Evolutionary conservation across 495 filamentous ascomycete species (phyloP).

Genomic region (Hyaloscypha finlandica): DNA sequence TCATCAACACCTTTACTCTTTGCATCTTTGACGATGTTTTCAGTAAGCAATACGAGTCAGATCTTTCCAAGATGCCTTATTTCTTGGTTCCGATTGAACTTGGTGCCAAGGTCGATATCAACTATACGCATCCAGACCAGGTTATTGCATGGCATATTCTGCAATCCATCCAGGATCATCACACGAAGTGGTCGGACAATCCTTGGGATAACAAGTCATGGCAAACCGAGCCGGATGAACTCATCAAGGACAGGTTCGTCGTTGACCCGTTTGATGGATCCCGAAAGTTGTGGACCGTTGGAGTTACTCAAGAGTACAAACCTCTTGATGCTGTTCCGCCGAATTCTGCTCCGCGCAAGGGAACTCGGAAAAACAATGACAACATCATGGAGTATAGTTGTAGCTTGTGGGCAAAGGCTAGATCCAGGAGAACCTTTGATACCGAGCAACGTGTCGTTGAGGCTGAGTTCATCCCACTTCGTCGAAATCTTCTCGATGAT

Average conservation of each 20-base stretch:
- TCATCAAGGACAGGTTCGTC: conserved; percentile 66
- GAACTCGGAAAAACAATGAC: conserved; percentile 48
- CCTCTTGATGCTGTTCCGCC: conserved; percentile 59
- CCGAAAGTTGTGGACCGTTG: conserved; percentile 55
- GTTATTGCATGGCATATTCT: conserved; percentile 71
- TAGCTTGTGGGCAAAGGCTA: conserved; percentile 59
- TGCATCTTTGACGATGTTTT: conserved; percentile 84
- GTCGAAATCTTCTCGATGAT: conserved; percentile 81
- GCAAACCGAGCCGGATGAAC: conserved; percentile 43
- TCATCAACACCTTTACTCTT: conserved; percentile 70
- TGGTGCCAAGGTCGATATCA: conserved; percentile 14
- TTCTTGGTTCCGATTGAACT: conserved; percentile 72
- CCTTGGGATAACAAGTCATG: conserved; percentile 36
- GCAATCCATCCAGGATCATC: conserved; percentile 49
- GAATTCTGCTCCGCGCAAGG: conserved; percentile 41
- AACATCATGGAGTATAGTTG: conserved; percentile 67
- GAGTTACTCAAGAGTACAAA: conserved; percentile 35
- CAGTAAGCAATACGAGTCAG: conserved; percentile 75
- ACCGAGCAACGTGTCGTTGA: conserved; percentile 75
- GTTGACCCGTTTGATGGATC: conserved; percentile 76
- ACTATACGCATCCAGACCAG: conserved; percentile 25
- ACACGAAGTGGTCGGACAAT: conserved; percentile 51
- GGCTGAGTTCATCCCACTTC: conserved; percentile 69
- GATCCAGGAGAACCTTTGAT: conserved; percentile 46
- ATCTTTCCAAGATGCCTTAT: conserved; percentile 71